phyloP scores from a whole-genome alignment of 345 rosid species.

The Corymbia maculata region DNA sequence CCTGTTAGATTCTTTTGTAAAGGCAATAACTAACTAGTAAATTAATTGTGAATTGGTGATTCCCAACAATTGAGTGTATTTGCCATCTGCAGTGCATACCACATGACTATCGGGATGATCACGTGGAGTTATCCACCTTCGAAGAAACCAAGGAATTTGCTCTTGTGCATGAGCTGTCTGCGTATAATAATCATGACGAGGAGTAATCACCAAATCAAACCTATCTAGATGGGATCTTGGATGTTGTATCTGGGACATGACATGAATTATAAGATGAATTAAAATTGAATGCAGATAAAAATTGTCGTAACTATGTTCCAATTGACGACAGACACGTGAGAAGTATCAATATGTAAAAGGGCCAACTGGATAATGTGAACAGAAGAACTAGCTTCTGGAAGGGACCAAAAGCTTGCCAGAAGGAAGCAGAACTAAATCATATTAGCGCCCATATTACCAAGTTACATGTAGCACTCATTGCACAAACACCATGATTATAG shows the following conservation, averaged over 20 bases:
- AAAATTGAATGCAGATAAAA: not conserved
- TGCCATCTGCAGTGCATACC: constrained; percentile 35
- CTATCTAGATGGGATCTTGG: constrained; percentile 63
- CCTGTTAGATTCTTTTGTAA: not conserved
- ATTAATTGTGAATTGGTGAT: not conserved
- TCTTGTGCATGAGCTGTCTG: constrained; percentile 61
- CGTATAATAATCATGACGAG: constrained; percentile 78
- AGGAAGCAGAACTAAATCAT: not conserved
- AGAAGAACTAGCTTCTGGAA: not conserved
- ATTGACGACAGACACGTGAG: not conserved
- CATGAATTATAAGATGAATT: not conserved
- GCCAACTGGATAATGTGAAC: not conserved
- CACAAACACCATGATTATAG: not conserved
- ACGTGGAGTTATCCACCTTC: constrained; percentile 70
- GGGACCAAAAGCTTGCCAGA: not conserved
- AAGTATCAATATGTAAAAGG: not conserved
- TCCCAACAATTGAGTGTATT: not conserved
- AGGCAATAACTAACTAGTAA: not conserved
- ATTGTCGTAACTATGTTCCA: not conserved
- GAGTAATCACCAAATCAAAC: constrained; percentile 89
- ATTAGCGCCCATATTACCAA: not conserved
- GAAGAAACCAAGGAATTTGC: constrained; percentile 64
- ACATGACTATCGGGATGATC: constrained; percentile 70
- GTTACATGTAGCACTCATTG: not conserved
- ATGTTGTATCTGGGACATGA: constrained; percentile 71